Base-by-base conservation (phyloP, 768 basidiomycete genomes). In the Gymnopilus dilepis region DNA sequence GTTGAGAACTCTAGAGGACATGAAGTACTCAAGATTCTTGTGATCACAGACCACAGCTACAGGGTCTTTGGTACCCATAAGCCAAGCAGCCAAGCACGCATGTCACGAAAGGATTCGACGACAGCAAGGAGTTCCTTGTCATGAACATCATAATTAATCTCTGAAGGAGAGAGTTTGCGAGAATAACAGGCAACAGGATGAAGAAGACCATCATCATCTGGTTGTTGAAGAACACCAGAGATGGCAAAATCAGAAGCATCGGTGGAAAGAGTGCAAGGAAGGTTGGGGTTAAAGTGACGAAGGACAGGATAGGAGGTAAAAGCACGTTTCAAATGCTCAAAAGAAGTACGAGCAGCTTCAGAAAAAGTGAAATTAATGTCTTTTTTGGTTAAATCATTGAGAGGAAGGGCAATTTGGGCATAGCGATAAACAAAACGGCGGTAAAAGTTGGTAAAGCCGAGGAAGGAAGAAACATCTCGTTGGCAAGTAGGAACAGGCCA, bases 51-150 rank as follows among this genome's bases (percentile, higher is more conserved):
- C 61, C 40, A 66, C 68, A 7, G 67, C 58, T 45, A 78, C 67
- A 0, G 67, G 61, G 13, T 59, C 61, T 11, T 60, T 50, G 8
- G 74, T 69, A 8, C 77, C 70, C 9, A 74, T 64, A 26, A 76
- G 67, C 70, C 71, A 73, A 43, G 76, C 66, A 76, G 67, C 70
- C 71, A 73, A 43, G 76, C 66, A 7, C 72, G 63, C 74, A 74
- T 76, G 11, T 77, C 72, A 0, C 66, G 48, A 37, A 84, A 73
- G 0, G 75, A 71, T 31, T 74, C 65, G 4, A 85, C 68, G 47
- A 86, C 76, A 1, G 80, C 82, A 1, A 86, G 76, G 0, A 85
- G 68, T 70, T 86, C 84, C 66, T 83, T 82, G 51, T 86, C 77
- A 59, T 85, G 77, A 28, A 82, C 77, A 15, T 82, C 73, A 62